Evolutionary conservation across 306 rosid species (phyloP), one percentile per base, ranked within the genome.

Genomic region (Pyrus pyrifolia): DNA sequence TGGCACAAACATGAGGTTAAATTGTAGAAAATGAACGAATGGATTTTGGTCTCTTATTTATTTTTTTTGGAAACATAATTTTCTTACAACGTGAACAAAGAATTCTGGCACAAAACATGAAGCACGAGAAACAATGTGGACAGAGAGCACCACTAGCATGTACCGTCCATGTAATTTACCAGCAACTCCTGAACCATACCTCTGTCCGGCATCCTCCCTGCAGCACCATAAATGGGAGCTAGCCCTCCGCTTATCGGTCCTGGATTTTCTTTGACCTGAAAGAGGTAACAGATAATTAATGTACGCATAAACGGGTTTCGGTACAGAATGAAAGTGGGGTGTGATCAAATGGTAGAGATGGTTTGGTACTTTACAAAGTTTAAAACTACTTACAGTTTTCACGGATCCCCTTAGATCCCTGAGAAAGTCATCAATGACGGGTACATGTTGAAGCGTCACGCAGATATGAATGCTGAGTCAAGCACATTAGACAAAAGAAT

Each of bases 201-300:
- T 84, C 98, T 87, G 72, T 94, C 98, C 42, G 98, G 97, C 89
- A 94, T 92, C 87, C 81, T 92, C 85, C 96, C 98, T 21, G 98
- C 98, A 68, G 98, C 98, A 0, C 98, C 98, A 75, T 94, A 94
- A 80, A 94, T 82, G 49, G 98, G 97, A 70, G 98, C 97, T 21
- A 92, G 84, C 52, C 98, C 98, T 79, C 98, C 98, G 42, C 75
- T 92, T 79, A 92, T 73, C 22, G 97, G 97, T 62, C 98, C 98
- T 1, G 98, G 97, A 82, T 92, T 94, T 78, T 83, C 86, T 80
- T 90, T 92, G 29, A 94, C 98, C 98, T 94, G 88, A 73, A 73
- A 72, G 6, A 71, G 35, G 35, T n/a, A 45, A 22, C 61, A 4
- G 67, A 46, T 30, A 62, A 23, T 14, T 23, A 38, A 29, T 38